Evolutionary conservation across 192 early-diverging fungal genomes (phyloP), one percentile per base, ranked within the genome.

Genomic region (Gorgonomyces haynaldii): DNA sequence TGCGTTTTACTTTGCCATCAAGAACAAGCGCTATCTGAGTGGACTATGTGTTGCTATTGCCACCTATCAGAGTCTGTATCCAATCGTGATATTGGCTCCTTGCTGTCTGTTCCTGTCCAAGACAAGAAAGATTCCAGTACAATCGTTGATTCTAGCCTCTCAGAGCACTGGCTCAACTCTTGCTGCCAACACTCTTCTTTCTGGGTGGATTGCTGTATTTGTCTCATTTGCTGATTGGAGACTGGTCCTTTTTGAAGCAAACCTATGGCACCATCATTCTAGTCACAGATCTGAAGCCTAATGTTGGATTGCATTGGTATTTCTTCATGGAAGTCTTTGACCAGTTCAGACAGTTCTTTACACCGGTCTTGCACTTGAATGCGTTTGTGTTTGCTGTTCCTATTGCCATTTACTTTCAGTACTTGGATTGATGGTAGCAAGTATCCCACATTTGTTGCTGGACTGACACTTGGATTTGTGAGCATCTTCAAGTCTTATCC

Each of bases 281-380:
- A 2, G 85, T 91, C 12, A 65, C 78, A 30, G 96, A 99, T 46
- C 61, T 99, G 54, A 85, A 85, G n/a, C 96, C 93, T 1, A 99
- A 93, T 64, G 72, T 95, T 20, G 96, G 96, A 3, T 58, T 96
- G 43, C 95, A 79, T 56, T 99, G 96, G 96, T 99, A 99, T 67
- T 93, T 99, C 65, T 93, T 96, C 65, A 96, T 89, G 41, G 96
- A 99, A 61, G 92, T 99, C 62, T 99, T 99, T 74, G 93, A 99
- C 58, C 87, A 94, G 47, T 99, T 96, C 76, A 77, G 96, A 23
- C 53, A 74, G 4, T 96, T 99, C 58, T 99, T 96, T 61, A 50
- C 91, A 54, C 60, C 81, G 15, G 91, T 94, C 1, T 96, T 99
- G 60, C 93, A 99, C 64, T 66, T 97, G 22, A 84, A 89, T n/a